Conservation (phyloP, 768 basidiomycete genomes). For the Ramaria sp. region DNA sequence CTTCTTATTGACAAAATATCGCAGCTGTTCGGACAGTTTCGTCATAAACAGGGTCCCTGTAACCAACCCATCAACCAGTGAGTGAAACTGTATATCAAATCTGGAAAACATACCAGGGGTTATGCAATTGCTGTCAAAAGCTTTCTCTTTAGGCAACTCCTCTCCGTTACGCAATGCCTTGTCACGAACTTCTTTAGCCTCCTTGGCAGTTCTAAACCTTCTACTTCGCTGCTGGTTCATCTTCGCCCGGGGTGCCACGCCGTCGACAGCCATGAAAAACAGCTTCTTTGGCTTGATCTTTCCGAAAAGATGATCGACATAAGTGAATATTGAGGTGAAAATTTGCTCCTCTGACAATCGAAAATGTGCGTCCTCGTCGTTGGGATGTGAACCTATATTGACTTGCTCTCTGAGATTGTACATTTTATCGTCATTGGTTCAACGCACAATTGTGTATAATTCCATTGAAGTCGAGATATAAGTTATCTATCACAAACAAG, state of each 20-base stretch:
- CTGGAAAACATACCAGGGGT: slow-evolving; percentile 71
- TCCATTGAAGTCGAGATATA: slow-evolving; percentile 91
- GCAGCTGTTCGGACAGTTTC: slow-evolving; percentile 79
- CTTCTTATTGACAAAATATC: slow-evolving; percentile 97
- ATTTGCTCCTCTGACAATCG: slow-evolving; percentile 95
- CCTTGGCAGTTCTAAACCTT: slow-evolving; percentile 89
- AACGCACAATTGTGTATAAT: slow-evolving; percentile 73
- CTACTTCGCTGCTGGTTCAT: slow-evolving; percentile 98
- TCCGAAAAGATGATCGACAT: slow-evolving; percentile 92
- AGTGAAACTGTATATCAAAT: background rate
- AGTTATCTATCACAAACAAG: slow-evolving; percentile 45
- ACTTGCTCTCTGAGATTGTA: background rate
- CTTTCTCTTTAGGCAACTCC: slow-evolving; percentile 84
- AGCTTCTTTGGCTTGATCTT: slow-evolving; percentile 97
- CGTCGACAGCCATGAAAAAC: slow-evolving; percentile 98
- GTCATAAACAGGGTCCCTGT: slow-evolving; percentile 94
- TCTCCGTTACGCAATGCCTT: slow-evolving; percentile 86
- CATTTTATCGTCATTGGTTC: background rate
- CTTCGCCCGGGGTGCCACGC: slow-evolving; percentile 94
- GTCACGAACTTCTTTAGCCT: slow-evolving; percentile 76
- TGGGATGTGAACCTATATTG: slow-evolving; percentile 76
- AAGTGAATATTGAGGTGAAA: slow-evolving; percentile 92
- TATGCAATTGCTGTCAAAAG: slow-evolving; percentile 98
- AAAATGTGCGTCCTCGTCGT: slow-evolving; percentile 93
- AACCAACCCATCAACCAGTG: background rate